phyloP scores from a whole-genome alignment of 2,329 filamentous ascomycete genomes.

The Claviceps sp. region DNA sequence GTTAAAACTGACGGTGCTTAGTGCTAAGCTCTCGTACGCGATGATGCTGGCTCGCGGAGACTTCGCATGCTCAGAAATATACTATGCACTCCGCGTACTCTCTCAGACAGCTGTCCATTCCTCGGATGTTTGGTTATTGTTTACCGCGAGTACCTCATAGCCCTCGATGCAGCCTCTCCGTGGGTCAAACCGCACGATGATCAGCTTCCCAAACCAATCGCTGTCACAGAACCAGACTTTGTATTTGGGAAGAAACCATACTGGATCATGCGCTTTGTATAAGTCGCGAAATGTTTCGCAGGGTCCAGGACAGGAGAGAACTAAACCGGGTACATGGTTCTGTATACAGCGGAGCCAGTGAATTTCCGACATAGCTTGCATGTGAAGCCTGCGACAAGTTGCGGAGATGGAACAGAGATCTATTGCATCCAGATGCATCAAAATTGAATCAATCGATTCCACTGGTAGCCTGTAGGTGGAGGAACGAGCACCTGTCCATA shows the following conservation, averaged over 20 bases:
- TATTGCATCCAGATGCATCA: too few relatives aligned
- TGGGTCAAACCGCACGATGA: slow-evolving; percentile 66
- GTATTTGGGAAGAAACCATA: slow-evolving; percentile 71
- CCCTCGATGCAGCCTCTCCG: slow-evolving; percentile 65
- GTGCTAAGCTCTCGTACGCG: too few relatives aligned
- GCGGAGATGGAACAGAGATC: too few relatives aligned
- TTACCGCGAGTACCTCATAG: slow-evolving; percentile 59
- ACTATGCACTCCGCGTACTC: too few relatives aligned
- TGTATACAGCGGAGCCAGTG: slow-evolving; percentile 64
- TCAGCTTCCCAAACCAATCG: slow-evolving; percentile 58
- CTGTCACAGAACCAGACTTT: slow-evolving; percentile 80
- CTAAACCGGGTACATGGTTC: slow-evolving; percentile 45
- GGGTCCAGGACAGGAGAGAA: slow-evolving; percentile 41
- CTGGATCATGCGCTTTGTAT: slow-evolving; percentile 60
- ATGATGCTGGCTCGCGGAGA: too few relatives aligned
- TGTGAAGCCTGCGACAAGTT: slow-evolving; percentile 33
- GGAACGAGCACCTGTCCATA: slow-evolving; percentile 20
- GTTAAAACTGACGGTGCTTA: too few relatives aligned
- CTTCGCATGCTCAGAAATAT: too few relatives aligned
- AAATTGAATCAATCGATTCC: slow-evolving; percentile 37
- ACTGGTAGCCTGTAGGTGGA: slow-evolving; percentile 54
- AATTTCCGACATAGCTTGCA: slow-evolving; percentile 49
- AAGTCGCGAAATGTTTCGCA: slow-evolving; percentile 55
- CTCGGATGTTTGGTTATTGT: slow-evolving; percentile 38
- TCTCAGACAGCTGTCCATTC: slow-evolving; percentile 40